phyloP scores from a whole-genome alignment of 108 stramenopile species.

The Nitzschia inconspicua region DNA sequence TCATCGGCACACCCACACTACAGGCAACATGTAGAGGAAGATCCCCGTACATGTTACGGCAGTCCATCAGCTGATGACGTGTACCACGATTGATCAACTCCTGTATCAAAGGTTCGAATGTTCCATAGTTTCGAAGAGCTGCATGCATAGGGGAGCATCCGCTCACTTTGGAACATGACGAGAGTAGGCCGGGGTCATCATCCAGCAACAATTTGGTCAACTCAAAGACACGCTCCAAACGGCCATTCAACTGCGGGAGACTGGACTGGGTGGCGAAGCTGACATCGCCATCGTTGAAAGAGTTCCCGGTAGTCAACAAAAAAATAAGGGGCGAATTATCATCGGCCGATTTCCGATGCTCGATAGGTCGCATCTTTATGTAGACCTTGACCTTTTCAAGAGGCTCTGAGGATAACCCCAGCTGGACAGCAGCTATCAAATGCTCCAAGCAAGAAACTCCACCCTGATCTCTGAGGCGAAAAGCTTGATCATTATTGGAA shows the following conservation, averaged over 20 bases:
- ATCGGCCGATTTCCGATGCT: not conserved
- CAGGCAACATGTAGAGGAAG: constrained; percentile 42
- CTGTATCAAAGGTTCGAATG: constrained; percentile 23
- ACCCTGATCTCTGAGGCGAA: constrained; percentile 7
- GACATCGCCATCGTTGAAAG: too few species aligned
- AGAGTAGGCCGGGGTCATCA: not conserved
- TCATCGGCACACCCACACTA: constrained; percentile 22
- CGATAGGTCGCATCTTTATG: not conserved
- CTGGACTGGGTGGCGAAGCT: not conserved
- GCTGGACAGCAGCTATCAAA: constrained; percentile 24
- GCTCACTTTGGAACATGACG: constrained; percentile 7
- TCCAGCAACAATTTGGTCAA: constrained; percentile 11
- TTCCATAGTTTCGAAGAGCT: constrained; percentile 39
- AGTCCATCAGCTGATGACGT: constrained; percentile 3
- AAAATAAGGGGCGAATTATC: constrained; percentile 22
- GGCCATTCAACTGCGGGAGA: not conserved
- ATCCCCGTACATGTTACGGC: constrained; percentile 34
- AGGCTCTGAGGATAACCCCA: constrained; percentile 8
- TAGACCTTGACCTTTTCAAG: constrained; percentile 17
- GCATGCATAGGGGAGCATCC: constrained; percentile 37
- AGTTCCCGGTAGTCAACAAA: constrained; percentile 19
- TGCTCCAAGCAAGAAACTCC: constrained; percentile 33
- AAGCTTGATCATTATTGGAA: not conserved
- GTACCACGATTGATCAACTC: constrained; percentile 10
- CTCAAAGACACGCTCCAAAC: not conserved